Percentiles rank a stretch among this genome's conserved stretches.
Conservation (phyloP, 2,329 filamentous ascomycete species). For the Colletotrichum lupini region DNA sequence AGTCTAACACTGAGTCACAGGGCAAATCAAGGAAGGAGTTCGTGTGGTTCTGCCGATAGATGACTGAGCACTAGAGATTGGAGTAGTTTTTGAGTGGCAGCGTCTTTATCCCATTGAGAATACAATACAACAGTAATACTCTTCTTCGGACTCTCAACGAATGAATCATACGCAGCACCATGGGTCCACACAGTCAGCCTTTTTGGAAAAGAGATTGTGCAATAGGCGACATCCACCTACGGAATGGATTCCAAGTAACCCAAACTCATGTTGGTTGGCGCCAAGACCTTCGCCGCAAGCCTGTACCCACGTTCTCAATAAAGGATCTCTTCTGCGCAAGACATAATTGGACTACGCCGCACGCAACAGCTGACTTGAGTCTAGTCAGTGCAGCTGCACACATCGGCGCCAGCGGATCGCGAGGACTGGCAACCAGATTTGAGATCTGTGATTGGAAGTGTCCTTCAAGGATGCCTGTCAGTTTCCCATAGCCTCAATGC, state of each 20-base stretch:
- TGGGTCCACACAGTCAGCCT: neutral
- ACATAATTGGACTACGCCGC: neutral
- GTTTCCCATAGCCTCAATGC: neutral
- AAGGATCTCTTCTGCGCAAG: neutral
- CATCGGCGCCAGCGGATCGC: neutral
- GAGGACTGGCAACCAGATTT: neutral
- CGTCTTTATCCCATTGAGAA: neutral
- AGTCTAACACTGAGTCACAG: slow-evolving; percentile 12
- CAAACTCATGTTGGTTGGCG: neutral
- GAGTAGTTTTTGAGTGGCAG: neutral
- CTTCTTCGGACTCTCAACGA: neutral
- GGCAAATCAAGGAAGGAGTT: slow-evolving; percentile 39
- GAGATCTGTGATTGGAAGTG: neutral
- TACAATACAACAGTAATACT: neutral
- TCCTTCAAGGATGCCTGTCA: neutral
- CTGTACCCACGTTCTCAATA: neutral
- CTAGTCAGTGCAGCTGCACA: neutral
- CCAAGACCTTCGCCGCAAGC: neutral
- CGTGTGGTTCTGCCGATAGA: slow-evolving; percentile 41
- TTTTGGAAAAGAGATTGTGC: neutral
- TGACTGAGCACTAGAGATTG: slow-evolving; percentile 2
- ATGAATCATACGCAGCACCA: neutral
- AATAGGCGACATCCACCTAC: neutral
- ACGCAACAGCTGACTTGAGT: neutral
- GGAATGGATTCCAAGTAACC: neutral